phyloP scores from a whole-genome alignment of 2,329 filamentous ascomycete genomes.

The Pseudocercospora vitis region DNA sequence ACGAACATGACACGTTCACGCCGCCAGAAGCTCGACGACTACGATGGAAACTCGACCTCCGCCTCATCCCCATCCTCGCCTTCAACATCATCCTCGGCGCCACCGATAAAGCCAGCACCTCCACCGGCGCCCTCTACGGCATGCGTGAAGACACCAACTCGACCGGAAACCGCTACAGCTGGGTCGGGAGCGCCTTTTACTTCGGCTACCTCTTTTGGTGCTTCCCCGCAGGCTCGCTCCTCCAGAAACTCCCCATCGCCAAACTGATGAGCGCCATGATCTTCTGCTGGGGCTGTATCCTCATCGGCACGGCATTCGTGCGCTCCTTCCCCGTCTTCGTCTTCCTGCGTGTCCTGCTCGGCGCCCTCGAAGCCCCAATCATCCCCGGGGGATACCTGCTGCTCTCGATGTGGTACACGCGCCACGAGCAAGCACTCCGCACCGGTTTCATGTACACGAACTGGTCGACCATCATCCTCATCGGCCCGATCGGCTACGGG shows the following conservation, averaged over 20 bases:
- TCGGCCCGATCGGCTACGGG: constrained; percentile 12
- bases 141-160: constrained; percentile 59
- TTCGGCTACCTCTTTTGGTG: constrained; percentile 58
- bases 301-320: constrained; percentile 12
- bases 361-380: constrained; percentile 10
- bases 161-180: constrained; percentile 58
- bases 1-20: constrained; percentile 10
- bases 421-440: constrained; percentile 19
- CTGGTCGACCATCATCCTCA: constrained; percentile 50
- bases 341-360: constrained; percentile 43
- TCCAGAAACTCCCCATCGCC: constrained; percentile 54
- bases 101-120: constrained; percentile 15
- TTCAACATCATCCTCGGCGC: constrained; percentile 18
- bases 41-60: constrained; percentile 16
- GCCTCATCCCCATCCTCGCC: constrained; percentile 14
- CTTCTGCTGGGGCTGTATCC: constrained; percentile 12
- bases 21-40: background rate
- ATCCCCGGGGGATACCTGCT: constrained; percentile 51
- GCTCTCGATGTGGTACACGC: constrained; percentile 34
- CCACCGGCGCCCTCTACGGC: constrained; percentile 35
- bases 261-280: constrained; percentile 35
- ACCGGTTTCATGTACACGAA: constrained; percentile 38
- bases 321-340: constrained; percentile 30
- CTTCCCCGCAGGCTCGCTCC: constrained; percentile 55
- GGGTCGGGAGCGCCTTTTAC: constrained; percentile 53